Base-by-base conservation (phyloP, 176 grass and related monocot genomes). In the Oropetium thomaeum region DNA sequence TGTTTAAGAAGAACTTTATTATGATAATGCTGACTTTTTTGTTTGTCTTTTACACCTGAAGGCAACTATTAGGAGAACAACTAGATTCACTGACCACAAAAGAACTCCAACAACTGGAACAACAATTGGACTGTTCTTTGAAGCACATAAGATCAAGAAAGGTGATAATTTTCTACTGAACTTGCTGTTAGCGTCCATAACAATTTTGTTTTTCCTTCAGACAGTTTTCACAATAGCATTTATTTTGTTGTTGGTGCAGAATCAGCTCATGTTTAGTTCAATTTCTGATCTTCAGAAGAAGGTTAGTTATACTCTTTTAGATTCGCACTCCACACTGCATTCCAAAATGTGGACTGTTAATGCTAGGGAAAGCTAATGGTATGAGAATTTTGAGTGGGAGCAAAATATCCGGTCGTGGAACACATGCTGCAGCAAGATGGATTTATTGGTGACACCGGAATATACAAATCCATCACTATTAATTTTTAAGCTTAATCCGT, bases 111-210 rank as follows among this genome's bases (percentile, higher is more conserved):
- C 82, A 93, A 61, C 69, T 97, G 90, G 93, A 97, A 79, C 87
- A 88, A 13, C 93, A 97, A 52, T 74, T 97, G 37, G 90, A 97
- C 37, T 30, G 58, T 82, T 88, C 90, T 86, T 79, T 97, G 83
- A 93, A 85, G 76, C 85, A 79, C 70, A 97, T 92, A 73, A 87
- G 90, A 86, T 88, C 88, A 86, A 93, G 85, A 90, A 97, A 90
- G 87, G 93, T 93, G 54, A 86, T 57, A 35, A 29, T 61, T 22
- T 79, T 83, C 44, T 54, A 35, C 60, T 69, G 14, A 31, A 39
- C 5, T 44, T 41, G 30, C 62, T 75, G 30, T 67, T 75, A 26
- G 0, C 47, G 6, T 63, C 33, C 67, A 34, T 7, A 58, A 10
- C 59, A 55, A 63, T 4, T 77, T 84, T 79, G 14, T 12, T 45